A percentile compares a stretch with the other conserved stretches of the same genome.
These are phyloP conservation scores for Xerocomus minutiporus DNA, from an alignment of 1,284 basidiomycete genomes.

Conservation along the genomic window DNA sequence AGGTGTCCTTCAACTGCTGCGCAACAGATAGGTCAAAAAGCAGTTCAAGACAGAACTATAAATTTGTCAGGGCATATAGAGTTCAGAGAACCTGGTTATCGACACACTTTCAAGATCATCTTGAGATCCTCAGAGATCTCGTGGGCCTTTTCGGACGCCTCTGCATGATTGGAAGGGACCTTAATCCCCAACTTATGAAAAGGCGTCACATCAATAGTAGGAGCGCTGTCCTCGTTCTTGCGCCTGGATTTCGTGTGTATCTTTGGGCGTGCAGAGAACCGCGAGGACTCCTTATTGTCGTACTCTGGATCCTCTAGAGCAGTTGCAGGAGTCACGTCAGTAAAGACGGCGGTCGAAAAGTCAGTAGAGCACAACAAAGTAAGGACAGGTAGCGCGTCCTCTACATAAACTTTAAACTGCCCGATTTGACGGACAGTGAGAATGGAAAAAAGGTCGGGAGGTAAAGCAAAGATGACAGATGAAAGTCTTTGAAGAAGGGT, in stretches of 20 bases:
- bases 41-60: too few species aligned
- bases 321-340: background rate
- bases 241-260: conserved; percentile 20
- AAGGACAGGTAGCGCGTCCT: conserved; percentile 19
- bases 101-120: conserved; percentile 29
- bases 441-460: conserved; percentile 1
- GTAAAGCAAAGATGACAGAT: too few species aligned
- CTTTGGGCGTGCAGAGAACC: conserved; percentile 4
- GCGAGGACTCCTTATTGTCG: conserved; percentile 5
- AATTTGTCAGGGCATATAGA: background rate
- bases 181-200: conserved; percentile 25
- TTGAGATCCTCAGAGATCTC: conserved; percentile 25
- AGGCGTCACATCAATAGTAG: conserved; percentile 20
- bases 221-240: conserved; percentile 8
- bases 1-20: conserved; percentile 5
- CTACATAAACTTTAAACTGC: conserved; percentile 20
- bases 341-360: conserved; percentile 5
- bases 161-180: conserved; percentile 26
- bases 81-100: background rate
- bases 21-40: conserved; percentile 10
- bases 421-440: conserved; percentile 13
- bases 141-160: conserved; percentile 18
- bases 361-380: conserved; percentile 11
- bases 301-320: conserved; percentile 2
- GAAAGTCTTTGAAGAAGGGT: too few species aligned